phyloP scores from a whole-genome alignment of 176 grass and related monocot species.

The Leersia perrieri region DNA sequence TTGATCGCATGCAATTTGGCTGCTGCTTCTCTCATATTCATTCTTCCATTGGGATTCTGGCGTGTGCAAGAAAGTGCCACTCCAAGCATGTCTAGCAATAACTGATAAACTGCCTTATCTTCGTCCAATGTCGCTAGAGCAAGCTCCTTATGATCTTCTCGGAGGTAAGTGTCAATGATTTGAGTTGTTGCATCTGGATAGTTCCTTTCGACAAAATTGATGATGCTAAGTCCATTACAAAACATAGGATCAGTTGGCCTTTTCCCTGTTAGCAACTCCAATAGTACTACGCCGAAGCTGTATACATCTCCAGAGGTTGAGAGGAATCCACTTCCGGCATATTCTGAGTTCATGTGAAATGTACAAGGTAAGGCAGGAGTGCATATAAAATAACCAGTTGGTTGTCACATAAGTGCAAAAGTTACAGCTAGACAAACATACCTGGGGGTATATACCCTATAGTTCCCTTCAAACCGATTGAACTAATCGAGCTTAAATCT shows the following conservation, averaged over 20 bases:
- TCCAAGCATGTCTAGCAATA: neutral
- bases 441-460: slow-evolving; percentile 56
- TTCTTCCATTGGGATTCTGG: neutral
- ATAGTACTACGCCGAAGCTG: neutral
- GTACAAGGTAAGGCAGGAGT: too few species aligned
- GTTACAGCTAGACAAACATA: neutral
- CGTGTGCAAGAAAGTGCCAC: neutral
- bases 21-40: too few species aligned
- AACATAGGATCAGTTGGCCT: neutral
- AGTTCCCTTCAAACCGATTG: slow-evolving; percentile 26
- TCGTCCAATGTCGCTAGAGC: neutral
- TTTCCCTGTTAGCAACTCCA: neutral
- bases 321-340: neutral
- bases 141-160: neutral
- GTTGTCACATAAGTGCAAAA: too few species aligned
- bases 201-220: neutral
- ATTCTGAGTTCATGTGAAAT: neutral
- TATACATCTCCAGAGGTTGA: neutral
- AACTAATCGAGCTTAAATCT: neutral
- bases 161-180: neutral
- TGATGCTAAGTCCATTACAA: neutral
- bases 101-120: neutral
- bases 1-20: too few species aligned
- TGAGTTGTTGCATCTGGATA: neutral
- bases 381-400: too few species aligned